These are phyloP conservation scores for Pisolithus albus DNA, from an alignment of 768 basidiomycete species.

Conservation along the genomic window DNA sequence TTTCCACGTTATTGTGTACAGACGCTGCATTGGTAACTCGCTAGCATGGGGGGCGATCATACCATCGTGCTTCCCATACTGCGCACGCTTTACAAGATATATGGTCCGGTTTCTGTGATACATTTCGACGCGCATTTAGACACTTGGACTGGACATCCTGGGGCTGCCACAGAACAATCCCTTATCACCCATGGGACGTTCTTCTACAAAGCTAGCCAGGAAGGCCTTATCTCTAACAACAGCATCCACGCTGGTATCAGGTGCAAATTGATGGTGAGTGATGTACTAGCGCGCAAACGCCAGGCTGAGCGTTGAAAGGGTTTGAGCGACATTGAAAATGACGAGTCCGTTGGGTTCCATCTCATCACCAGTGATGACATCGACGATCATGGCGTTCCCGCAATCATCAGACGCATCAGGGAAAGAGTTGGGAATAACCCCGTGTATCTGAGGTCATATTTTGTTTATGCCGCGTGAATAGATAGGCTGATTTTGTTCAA, in stretches of 20 bases:
- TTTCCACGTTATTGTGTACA: not conserved
- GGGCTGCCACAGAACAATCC: constrained; percentile 47
- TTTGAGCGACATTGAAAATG: constrained; percentile 44
- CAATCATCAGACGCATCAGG: constrained; percentile 66
- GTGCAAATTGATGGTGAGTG: constrained; percentile 56
- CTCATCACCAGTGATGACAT: constrained; percentile 77
- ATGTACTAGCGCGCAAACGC: constrained; percentile 5
- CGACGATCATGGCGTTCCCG: constrained; percentile 67
- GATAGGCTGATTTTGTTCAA: not conserved
- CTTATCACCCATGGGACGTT: constrained; percentile 81
- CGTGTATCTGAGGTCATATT: constrained; percentile 58
- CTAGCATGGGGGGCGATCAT: constrained; percentile 74
- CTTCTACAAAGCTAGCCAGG: constrained; percentile 73
- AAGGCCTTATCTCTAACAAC: constrained; percentile 66
- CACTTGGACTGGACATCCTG: constrained; percentile 42
- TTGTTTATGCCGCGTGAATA: not conserved
- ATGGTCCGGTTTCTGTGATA: constrained; percentile 77
- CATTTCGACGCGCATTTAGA: constrained; percentile 80
- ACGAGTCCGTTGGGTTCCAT: constrained; percentile 69
- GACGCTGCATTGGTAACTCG: not conserved
- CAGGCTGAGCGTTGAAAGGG: constrained; percentile 9
- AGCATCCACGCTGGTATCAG: constrained; percentile 84
- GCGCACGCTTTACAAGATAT: constrained; percentile 67
- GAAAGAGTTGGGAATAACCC: constrained; percentile 65
- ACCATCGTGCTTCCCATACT: constrained; percentile 84